These are phyloP conservation scores for Emergomyces orientalis DNA, from an alignment of 2,329 filamentous ascomycete genomes.

Conservation along the genomic window DNA sequence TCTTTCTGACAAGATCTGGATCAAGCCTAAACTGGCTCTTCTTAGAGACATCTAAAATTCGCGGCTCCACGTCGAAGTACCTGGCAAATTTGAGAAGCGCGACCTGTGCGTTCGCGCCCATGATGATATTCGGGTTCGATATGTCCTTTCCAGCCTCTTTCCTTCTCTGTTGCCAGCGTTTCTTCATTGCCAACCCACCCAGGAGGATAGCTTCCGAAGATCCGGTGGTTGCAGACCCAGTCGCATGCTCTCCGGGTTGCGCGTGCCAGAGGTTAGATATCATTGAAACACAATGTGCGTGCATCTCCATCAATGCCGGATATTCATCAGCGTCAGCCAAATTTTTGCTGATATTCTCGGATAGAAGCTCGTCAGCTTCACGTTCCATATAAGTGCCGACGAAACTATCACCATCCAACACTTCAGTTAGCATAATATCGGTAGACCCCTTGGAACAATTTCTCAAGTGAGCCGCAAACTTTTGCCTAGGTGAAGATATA, in stretches of 20 bases:
- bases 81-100: conserved; percentile 63
- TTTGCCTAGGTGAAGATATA: not conserved
- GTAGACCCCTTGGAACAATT: not conserved
- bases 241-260: conserved; percentile 52
- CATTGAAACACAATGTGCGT: conserved; percentile 60
- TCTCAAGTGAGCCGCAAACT: not conserved
- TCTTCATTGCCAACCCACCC: conserved; percentile 63
- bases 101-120: conserved; percentile 65
- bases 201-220: conserved; percentile 64
- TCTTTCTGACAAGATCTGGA: conserved; percentile 53
- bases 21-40: conserved; percentile 55
- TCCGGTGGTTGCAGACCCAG: conserved; percentile 61
- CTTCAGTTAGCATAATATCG: conserved; percentile 2
- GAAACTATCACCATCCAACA: conserved; percentile 39
- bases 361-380: conserved; percentile 55
- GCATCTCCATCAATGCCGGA: conserved; percentile 51
- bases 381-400: conserved; percentile 64
- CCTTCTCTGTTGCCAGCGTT: conserved; percentile 60
- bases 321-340: conserved; percentile 62
- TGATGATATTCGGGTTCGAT: conserved; percentile 60
- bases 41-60: conserved; percentile 53
- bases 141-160: conserved; percentile 53
- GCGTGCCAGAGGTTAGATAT: conserved; percentile 58
- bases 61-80: conserved; percentile 64
- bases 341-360: conserved; percentile 61